phyloP scores from a whole-genome alignment of 164 flowering plant species.

The Tetrastigma voinierianum region DNA sequence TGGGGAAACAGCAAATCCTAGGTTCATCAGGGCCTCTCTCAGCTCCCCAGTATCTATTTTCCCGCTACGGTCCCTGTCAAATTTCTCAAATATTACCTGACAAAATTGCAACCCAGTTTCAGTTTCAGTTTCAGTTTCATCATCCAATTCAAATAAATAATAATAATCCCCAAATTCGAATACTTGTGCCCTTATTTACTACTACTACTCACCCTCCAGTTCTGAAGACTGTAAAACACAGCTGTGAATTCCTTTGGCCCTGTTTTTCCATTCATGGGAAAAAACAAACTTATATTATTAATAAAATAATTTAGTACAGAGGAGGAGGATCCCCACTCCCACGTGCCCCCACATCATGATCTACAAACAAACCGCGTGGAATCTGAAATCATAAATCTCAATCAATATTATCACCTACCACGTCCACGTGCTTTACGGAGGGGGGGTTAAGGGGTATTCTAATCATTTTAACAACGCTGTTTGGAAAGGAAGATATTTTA shows the following conservation, averaged over 20 bases:
- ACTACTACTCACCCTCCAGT: slow-evolving; percentile 77
- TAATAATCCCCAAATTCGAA: too few relatives aligned
- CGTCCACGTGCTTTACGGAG: too few relatives aligned
- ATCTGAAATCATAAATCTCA: too few relatives aligned
- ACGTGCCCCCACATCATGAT: too few relatives aligned
- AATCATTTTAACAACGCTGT: too few relatives aligned
- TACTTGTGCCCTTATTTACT: too few relatives aligned
- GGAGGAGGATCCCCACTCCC: too few relatives aligned
- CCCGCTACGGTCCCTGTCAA: slow-evolving; percentile 79
- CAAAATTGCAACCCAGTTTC: background rate
- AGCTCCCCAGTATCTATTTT: slow-evolving; percentile 61
- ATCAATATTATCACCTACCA: too few relatives aligned
- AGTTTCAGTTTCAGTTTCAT: background rate
- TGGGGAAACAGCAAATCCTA: slow-evolving; percentile 76
- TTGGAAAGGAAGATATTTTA: too few relatives aligned
- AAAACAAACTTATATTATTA: background rate
- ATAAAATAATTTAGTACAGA: background rate
- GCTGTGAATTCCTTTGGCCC: slow-evolving; percentile 88
- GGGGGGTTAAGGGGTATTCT: too few relatives aligned
- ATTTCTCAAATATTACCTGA: slow-evolving; percentile 75
- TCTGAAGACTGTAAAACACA: slow-evolving; percentile 82
- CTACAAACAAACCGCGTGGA: too few relatives aligned
- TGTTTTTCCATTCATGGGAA: slow-evolving; percentile 22
- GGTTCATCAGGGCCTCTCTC: slow-evolving; percentile 75
- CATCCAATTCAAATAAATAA: background rate